A percentile compares a stretch with the other conserved stretches of the same genome.
These are phyloP conservation scores for Iris pallida DNA, from an alignment of 116 monocot genomes.

Conservation along the genomic window DNA sequence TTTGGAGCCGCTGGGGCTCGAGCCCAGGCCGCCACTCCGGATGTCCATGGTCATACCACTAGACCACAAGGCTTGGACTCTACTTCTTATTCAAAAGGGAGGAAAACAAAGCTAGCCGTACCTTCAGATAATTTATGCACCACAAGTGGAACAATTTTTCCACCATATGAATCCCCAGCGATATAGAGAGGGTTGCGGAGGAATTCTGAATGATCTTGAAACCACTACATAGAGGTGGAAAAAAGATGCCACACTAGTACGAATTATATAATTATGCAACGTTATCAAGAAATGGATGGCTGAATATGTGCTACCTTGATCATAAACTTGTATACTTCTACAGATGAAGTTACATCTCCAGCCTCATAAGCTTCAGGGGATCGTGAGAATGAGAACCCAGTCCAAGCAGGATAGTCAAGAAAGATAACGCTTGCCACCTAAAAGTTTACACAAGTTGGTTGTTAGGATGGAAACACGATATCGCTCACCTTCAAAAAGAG, in stretches of 20 bases:
- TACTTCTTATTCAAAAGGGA: too few species aligned
- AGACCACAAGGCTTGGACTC: too few species aligned
- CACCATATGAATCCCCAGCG: slow-evolving; percentile 19
- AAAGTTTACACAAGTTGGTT: neutral
- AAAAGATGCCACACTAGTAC: neutral
- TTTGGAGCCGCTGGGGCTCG: too few species aligned
- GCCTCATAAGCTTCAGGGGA: slow-evolving; percentile 9
- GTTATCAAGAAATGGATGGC: neutral
- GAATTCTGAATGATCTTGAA: slow-evolving; percentile 15
- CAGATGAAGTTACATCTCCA: slow-evolving; percentile 1
- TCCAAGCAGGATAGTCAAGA: slow-evolving; percentile 23
- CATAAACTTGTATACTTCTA: slow-evolving; percentile 9
- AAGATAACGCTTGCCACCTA: slow-evolving; percentile 23
- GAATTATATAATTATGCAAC: neutral
- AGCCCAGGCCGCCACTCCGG: too few species aligned
- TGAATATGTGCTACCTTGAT: slow-evolving; percentile 9
- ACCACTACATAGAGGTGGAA: slow-evolving; percentile 12
- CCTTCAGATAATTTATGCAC: slow-evolving; percentile 17
- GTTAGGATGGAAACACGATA: neutral
- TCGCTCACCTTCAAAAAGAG: neutral
- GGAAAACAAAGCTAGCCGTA: neutral
- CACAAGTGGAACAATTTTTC: slow-evolving; percentile 15
- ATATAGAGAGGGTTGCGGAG: slow-evolving; percentile 20
- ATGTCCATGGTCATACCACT: too few species aligned
- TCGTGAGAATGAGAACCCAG: slow-evolving; percentile 25